These are phyloP conservation scores for Monilinia vaccinii-corymbosi DNA, from an alignment of 2,329 filamentous ascomycete species.

Conservation along the genomic window DNA sequence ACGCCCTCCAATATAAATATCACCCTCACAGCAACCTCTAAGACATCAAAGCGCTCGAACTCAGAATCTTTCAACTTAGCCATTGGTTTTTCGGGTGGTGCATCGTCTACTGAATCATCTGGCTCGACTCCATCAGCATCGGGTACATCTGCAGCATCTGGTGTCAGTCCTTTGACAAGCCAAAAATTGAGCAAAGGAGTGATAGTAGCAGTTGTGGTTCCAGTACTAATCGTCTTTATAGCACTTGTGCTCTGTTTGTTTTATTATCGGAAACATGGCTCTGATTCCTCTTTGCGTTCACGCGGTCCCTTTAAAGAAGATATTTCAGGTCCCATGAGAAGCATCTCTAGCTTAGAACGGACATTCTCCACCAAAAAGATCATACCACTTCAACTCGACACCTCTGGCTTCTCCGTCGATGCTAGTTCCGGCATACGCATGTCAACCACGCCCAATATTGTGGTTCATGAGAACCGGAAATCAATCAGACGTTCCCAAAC, in stretches of 20 bases:
- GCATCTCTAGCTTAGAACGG: conserved; percentile 12
- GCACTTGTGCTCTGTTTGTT: conserved; percentile 17
- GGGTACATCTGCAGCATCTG: conserved; percentile 3
- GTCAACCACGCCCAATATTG: neutral
- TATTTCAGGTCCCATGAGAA: conserved; percentile 20
- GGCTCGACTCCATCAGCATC: conserved; percentile 7
- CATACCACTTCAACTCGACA: conserved; percentile 20
- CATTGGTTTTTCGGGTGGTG: neutral
- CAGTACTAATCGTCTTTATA: conserved; percentile 15
- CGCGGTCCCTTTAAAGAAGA: conserved; percentile 15
- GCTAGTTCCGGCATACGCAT: conserved; percentile 5
- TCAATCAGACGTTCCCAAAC: conserved; percentile 7
- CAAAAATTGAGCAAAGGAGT: conserved; percentile 13
- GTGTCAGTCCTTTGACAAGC: neutral
- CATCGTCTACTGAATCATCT: neutral
- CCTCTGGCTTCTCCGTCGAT: conserved; percentile 16
- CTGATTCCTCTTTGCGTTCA: conserved; percentile 8
- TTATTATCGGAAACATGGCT: conserved; percentile 17
- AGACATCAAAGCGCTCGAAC: conserved; percentile 11
- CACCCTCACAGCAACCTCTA: conserved; percentile 21
- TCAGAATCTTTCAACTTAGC: conserved; percentile 21
- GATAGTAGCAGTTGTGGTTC: conserved; percentile 22
- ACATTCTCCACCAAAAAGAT: conserved; percentile 13
- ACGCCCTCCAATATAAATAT: conserved; percentile 16
- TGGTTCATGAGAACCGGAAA: neutral